These are phyloP conservation scores for Bigelowiella natans DNA, from an alignment of 78 protist species.

Conservation along the genomic window DNA sequence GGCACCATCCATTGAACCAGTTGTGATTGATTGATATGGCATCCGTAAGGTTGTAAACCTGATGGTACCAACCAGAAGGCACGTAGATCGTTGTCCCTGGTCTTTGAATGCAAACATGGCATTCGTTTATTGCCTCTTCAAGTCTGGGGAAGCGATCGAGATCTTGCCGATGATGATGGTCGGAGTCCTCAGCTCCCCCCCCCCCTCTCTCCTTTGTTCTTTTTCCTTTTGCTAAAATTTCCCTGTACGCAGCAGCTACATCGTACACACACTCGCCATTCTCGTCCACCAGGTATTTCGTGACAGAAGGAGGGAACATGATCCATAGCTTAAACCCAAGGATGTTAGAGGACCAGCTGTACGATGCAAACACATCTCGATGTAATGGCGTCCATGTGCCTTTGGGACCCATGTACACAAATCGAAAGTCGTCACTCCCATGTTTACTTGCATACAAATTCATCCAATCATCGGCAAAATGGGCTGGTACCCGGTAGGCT, in stretches of 20 bases:
- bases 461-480: no score
- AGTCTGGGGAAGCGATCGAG: no score
- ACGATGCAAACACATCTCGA: background rate
- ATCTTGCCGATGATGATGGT: no score
- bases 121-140: no score
- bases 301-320: background rate
- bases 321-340: background rate
- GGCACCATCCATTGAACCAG: constrained; percentile 13
- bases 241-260: background rate
- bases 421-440: constrained; percentile 3
- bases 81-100: constrained; percentile 2
- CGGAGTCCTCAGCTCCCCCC: no score
- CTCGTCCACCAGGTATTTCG: background rate
- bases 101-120: background rate
- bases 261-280: background rate
- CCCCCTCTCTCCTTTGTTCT: no score
- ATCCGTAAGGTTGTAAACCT: background rate
- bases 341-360: constrained; percentile 5
- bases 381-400: constrained; percentile 10
- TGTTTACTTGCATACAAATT: background rate
- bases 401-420: background rate
- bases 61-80: constrained; percentile 24
- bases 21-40: constrained; percentile 6
- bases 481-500: no score
- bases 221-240: background rate